Base-by-base conservation (phyloP, 257 asterid species). In the Cruciata laevipes region DNA sequence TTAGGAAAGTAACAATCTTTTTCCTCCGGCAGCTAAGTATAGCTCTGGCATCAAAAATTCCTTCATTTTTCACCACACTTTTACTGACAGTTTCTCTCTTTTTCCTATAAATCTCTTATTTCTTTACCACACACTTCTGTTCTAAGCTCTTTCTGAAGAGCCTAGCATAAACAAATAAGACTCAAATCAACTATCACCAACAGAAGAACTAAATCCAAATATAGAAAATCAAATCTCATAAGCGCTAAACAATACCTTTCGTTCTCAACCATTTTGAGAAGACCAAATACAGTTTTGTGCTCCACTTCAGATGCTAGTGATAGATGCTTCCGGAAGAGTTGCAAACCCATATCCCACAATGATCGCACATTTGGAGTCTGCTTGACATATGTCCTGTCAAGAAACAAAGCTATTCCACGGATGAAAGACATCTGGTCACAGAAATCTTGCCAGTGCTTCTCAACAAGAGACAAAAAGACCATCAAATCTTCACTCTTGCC, bases 291-390 rank as follows among this genome's bases (percentile, higher is more conserved):
- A 55, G 89, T 88, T 82, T 93, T 93, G 86, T 79, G 90, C 72
- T 94, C 95, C 75, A 90, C 97, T 84, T 94, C 96, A 57, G 93
- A 78, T 70, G 95, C 95, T 67, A 88, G 85, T 75, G 89, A 80
- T 63, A 94, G 96, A 82, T 90, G 97, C 72, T 94, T 94, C 75
- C 91, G 87, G 74, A 90, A 93, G 77, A 93, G 92, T 75, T 88
- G 96, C 90, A 93, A 83, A 60, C 99, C 99, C 97, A 90, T 93
- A 84, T 93, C 99, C 99, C 99, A 93, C 73, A 93, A 72, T 61
- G 99, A 93, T 53, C 89, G 85, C 47, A 90, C 96, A 73, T 81
- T 85, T 9, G 96, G 83, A 35, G 95, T 88, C 81, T 88, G 97
- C 85, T 93, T 90, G 71, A 93, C 99, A 69, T 90, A 93, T 72